Evolutionary conservation across 2,329 filamentous ascomycete species (phyloP).

Genomic region (Colletotrichum sp.): DNA sequence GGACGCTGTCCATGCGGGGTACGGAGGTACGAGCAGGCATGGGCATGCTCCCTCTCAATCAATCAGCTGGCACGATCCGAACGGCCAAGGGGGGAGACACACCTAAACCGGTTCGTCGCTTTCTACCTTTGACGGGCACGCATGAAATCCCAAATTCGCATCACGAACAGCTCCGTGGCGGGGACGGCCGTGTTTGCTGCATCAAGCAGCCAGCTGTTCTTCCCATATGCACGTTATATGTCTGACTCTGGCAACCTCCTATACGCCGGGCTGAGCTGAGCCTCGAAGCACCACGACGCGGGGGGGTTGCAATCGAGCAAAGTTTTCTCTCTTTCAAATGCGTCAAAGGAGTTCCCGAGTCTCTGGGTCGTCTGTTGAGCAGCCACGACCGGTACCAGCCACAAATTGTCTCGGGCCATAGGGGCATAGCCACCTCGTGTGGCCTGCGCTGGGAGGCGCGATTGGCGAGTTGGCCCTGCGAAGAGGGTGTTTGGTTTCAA

Average conservation of each 20-base stretch:
- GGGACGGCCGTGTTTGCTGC: neutral
- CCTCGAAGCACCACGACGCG: neutral
- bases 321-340: neutral
- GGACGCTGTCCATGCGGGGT: constrained; percentile 10
- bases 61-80: constrained; percentile 4
- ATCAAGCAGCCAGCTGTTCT: neutral
- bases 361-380: neutral
- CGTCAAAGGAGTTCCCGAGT: neutral
- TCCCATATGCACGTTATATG: neutral
- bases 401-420: constrained; percentile 9
- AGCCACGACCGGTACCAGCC: neutral
- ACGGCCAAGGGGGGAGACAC: neutral
- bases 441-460: neutral
- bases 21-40: neutral
- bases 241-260: neutral
- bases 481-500: neutral
- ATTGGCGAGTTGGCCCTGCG: constrained; percentile 8
- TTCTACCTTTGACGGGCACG: neutral
- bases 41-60: neutral
- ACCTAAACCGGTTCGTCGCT: neutral
- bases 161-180: neutral
- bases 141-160: constrained; percentile 3
- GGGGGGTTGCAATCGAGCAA: neutral
- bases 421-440: constrained; percentile 1
- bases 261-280: neutral